Evolutionary conservation across 176 grass and related monocot species (phyloP).

Genomic region (Dendrocalamus sinicus): DNA sequence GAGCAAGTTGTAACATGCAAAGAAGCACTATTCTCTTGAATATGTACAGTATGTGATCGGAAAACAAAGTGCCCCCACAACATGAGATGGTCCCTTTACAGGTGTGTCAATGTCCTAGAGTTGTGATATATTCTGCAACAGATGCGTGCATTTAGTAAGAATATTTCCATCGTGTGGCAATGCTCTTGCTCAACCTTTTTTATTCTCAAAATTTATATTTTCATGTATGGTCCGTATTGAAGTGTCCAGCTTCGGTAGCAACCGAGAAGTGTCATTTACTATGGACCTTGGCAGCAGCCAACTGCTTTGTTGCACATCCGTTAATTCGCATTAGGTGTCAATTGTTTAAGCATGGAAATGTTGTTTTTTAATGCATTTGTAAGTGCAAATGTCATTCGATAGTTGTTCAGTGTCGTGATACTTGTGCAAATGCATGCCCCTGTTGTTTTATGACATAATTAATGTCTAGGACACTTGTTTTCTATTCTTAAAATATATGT

Average conservation of each 20-base stretch:
- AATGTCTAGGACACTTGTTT: background rate
- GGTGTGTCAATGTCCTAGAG: slow-evolving; percentile 52
- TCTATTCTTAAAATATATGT: slow-evolving; percentile 14
- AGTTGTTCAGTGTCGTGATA: background rate
- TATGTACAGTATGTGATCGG: background rate
- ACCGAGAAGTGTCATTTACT: background rate
- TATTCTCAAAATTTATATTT: background rate
- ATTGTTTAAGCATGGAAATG: slow-evolving; percentile 22
- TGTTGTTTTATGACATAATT: background rate
- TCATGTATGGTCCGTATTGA: background rate
- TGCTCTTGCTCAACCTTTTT: background rate
- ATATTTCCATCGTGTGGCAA: background rate
- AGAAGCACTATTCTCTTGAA: slow-evolving; percentile 15
- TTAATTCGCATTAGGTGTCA: background rate
- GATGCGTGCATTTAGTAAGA: slow-evolving; percentile 1
- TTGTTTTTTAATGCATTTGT: background rate
- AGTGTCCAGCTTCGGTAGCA: slow-evolving; percentile 11
- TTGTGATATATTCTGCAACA: slow-evolving; percentile 24
- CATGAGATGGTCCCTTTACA: slow-evolving; percentile 56
- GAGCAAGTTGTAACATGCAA: background rate
- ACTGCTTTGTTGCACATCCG: slow-evolving; percentile 24
- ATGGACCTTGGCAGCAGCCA: background rate
- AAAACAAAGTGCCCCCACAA: background rate
- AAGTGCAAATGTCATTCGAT: background rate
- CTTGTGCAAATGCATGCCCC: background rate